Conservation (phyloP, 1,284 basidiomycete genomes). For the Fereydounia khargensis region DNA sequence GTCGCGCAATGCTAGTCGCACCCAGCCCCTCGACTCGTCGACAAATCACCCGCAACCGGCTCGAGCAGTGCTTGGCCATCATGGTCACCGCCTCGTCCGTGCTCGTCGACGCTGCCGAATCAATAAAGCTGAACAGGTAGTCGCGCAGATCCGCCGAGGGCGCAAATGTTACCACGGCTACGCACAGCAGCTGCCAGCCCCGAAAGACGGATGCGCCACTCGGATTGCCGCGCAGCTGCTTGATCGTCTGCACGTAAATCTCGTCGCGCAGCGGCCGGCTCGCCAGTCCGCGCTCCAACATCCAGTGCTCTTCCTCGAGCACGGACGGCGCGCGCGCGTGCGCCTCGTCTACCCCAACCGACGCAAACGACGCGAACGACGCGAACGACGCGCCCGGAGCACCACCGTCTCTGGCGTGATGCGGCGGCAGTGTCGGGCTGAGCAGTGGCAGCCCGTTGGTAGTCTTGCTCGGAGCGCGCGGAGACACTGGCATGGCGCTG, state of each 20-base stretch:
- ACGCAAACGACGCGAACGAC: neutral
- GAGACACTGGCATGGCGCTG: neutral
- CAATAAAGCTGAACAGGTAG: constrained; percentile 74
- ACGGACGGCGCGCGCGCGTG: constrained; percentile 52
- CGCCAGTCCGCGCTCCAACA: constrained; percentile 71
- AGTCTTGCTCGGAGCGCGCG: neutral
- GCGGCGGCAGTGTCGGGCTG: neutral
- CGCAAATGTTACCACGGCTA: constrained; percentile 79
- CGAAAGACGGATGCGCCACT: constrained; percentile 77
- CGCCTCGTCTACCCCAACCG: too few species aligned
- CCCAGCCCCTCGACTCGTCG: too few species aligned
- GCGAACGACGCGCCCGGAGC: neutral
- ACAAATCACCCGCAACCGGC: neutral
- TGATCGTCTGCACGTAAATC: constrained; percentile 85
- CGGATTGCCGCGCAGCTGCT: constrained; percentile 80
- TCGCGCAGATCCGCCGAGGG: constrained; percentile 86
- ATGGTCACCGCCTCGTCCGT: neutral
- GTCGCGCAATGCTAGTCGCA: too few species aligned
- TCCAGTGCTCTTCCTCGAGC: constrained; percentile 80
- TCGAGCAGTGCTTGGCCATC: neutral
- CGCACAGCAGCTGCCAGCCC: constrained; percentile 87
- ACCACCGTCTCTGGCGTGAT: too few species aligned
- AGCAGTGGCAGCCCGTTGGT: neutral
- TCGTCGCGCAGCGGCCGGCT: constrained; percentile 77
- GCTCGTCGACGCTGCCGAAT: constrained; percentile 50